phyloP scores from a whole-genome alignment of 805 yeast species.

The Teunomyces funiuensis region DNA sequence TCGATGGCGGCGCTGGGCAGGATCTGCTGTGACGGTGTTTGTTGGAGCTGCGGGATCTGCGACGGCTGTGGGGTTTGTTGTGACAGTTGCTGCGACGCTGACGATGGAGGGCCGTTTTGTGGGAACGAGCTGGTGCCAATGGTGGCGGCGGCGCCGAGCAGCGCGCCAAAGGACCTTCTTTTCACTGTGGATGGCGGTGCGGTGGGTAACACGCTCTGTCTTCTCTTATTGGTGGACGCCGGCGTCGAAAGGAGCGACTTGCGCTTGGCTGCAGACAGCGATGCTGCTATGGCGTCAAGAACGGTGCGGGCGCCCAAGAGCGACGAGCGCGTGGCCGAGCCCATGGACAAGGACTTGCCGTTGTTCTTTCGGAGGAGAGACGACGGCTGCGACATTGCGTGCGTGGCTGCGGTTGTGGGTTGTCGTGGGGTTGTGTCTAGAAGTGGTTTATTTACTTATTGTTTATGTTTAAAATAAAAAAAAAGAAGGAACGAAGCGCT shows the following conservation, averaged over 20 bases:
- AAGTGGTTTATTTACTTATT: too few relatives aligned
- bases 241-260: conserved; percentile 34
- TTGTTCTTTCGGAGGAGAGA: conserved; percentile 14
- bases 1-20: conserved; percentile 35
- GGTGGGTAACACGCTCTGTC: conserved; percentile 19
- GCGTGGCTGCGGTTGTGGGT: background rate
- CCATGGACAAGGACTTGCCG: conserved; percentile 21
- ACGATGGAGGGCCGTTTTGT: conserved; percentile 12
- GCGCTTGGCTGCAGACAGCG: conserved; percentile 19
- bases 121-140: too few relatives aligned
- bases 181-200: conserved; percentile 6
- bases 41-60: conserved; percentile 8
- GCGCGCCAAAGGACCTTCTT: background rate
- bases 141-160: conserved; percentile 2
- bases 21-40: conserved; percentile 9
- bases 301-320: conserved; percentile 18
- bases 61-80: conserved; percentile 18
- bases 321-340: conserved; percentile 21
- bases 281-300: conserved; percentile 13
- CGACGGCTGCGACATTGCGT: conserved; percentile 9
- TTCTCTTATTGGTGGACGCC: conserved; percentile 28
- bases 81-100: conserved; percentile 17
- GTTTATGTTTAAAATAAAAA: too few relatives aligned
- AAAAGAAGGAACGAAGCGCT: too few relatives aligned
- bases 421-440: background rate